Evolutionary conservation across 1,139 yeast genomes (phyloP).

Genomic region (Sugiyamaella castrensis): DNA sequence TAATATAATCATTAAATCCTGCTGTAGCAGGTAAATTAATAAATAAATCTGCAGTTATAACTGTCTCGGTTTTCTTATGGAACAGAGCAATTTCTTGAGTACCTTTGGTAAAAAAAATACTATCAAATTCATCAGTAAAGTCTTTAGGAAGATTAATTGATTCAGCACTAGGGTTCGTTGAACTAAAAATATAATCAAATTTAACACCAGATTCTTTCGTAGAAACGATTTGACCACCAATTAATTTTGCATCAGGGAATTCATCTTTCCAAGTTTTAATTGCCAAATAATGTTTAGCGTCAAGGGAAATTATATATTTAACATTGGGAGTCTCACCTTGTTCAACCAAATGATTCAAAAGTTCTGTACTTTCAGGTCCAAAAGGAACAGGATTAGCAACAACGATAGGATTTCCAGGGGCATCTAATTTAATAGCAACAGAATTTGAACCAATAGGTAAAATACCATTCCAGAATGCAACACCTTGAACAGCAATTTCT

Average conservation of each 20-base stretch:
- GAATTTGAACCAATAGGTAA: constrained; percentile 51
- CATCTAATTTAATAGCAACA: constrained; percentile 47
- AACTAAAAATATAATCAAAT: constrained; percentile 42
- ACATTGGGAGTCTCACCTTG: constrained; percentile 33
- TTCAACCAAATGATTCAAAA: constrained; percentile 40
- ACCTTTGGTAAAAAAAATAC: constrained; percentile 54
- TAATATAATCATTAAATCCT: constrained; percentile 34
- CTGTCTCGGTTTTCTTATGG: constrained; percentile 46
- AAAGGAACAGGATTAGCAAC: constrained; percentile 65
- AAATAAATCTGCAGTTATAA: constrained; percentile 57
- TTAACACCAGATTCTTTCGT: constrained; percentile 37
- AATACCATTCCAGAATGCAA: constrained; percentile 22
- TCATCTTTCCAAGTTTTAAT: constrained; percentile 47
- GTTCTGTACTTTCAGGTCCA: constrained; percentile 43
- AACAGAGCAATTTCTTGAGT: constrained; percentile 56
- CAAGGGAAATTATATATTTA: constrained; percentile 36
- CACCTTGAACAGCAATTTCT: constrained; percentile 47
- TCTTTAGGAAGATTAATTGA: constrained; percentile 25
- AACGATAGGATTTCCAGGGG: constrained; percentile 38
- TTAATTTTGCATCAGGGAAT: constrained; percentile 48
- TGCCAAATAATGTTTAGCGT: constrained; percentile 35
- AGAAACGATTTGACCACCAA: constrained; percentile 47
- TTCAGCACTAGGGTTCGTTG: constrained; percentile 22
- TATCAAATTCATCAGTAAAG: constrained; percentile 45
- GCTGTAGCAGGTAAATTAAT: constrained; percentile 48